A percentile compares a stretch with the other conserved stretches of the same genome.
Evolutionary conservation across 331 rosid species (phyloP).

Genomic region (Quercus tomentella): DNA sequence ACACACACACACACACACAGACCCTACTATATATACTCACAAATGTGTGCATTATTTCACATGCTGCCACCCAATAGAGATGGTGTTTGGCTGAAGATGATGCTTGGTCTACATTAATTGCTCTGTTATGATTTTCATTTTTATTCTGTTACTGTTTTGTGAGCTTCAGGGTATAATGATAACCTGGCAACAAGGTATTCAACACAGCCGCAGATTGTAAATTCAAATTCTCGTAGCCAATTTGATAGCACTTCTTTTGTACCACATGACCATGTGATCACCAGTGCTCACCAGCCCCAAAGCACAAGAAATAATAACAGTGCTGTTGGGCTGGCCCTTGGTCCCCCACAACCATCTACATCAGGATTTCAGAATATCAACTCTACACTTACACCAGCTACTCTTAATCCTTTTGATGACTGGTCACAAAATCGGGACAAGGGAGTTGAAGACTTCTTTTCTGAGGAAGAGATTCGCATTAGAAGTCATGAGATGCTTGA

Average conservation of each 20-base stretch:
- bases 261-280: slow-evolving; percentile 51
- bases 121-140: slow-evolving; percentile 2
- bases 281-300: slow-evolving; percentile 49
- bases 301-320: slow-evolving; percentile 40
- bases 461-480: slow-evolving; percentile 89
- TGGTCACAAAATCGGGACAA: slow-evolving; percentile 80
- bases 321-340: slow-evolving; percentile 74
- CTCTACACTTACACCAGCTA: slow-evolving; percentile 54
- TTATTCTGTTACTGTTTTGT: neutral
- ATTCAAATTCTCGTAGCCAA: slow-evolving; percentile 57
- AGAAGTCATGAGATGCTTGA: slow-evolving; percentile 97
- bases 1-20: neutral
- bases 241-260: slow-evolving; percentile 50
- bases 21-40: neutral
- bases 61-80: neutral
- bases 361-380: slow-evolving; percentile 53
- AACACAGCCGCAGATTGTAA: slow-evolving; percentile 44
- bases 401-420: slow-evolving; percentile 69
- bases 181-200: slow-evolving; percentile 45
- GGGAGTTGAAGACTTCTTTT: slow-evolving; percentile 77
- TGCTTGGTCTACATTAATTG: neutral
- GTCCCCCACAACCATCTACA: slow-evolving; percentile 75
- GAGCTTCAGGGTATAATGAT: slow-evolving; percentile 55
- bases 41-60: slow-evolving; percentile 1
- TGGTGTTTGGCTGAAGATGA: neutral